Evolutionary conservation across 129 eudicot genomes (phyloP).

Genomic region (Artemisia tridentata): DNA sequence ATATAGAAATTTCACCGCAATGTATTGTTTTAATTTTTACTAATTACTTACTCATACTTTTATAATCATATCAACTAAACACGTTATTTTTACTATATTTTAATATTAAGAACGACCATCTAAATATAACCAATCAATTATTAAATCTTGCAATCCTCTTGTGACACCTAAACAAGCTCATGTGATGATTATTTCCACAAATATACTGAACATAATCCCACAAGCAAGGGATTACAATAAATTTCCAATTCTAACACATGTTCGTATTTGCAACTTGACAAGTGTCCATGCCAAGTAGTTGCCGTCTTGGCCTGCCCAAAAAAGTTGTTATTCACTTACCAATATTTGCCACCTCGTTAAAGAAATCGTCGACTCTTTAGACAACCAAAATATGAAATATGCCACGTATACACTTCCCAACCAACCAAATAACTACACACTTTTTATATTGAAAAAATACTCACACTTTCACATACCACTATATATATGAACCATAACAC

Average conservation of each 20-base stretch:
- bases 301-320: constrained; percentile 43
- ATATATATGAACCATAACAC: constrained; percentile 24
- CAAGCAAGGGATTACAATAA: constrained; percentile 14
- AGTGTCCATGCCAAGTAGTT: constrained; percentile 39
- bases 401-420: constrained; percentile 37
- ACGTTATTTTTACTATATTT: not conserved
- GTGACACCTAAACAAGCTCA: not conserved
- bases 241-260: constrained; percentile 21
- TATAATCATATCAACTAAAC: too few relatives aligned
- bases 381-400: not conserved
- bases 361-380: constrained; percentile 40
- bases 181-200: constrained; percentile 10
- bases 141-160: not conserved
- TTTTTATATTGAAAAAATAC: too few relatives aligned
- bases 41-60: too few relatives aligned
- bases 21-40: not conserved
- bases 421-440: constrained; percentile 50
- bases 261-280: constrained; percentile 23
- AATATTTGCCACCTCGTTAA: constrained; percentile 48
- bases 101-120: not conserved
- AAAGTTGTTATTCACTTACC: constrained; percentile 30
- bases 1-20: too few relatives aligned
- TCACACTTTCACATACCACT: constrained; percentile 16
- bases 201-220: constrained; percentile 19
- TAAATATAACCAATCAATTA: too few relatives aligned